Percentiles rank a stretch among this genome's conserved stretches.
These are phyloP conservation scores for Aspergillus viridinutans DNA, from an alignment of 2,329 filamentous ascomycete species.

Conservation along the genomic window DNA sequence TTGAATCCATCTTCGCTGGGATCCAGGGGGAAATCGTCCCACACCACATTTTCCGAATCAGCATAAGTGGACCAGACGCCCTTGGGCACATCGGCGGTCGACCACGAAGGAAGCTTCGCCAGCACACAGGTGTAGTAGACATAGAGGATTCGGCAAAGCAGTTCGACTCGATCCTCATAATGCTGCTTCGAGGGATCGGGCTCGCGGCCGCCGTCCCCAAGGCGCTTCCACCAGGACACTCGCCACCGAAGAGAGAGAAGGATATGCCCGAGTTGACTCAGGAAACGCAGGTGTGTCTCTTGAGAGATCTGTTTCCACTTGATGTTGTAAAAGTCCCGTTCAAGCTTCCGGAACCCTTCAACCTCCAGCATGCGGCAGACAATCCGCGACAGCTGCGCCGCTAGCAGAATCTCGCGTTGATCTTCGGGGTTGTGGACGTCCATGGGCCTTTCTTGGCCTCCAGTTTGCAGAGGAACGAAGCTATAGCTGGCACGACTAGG, in stretches of 20 bases:
- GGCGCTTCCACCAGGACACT: slow-evolving; percentile 43
- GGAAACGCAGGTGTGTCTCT: slow-evolving; percentile 39
- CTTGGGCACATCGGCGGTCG: slow-evolving; percentile 32
- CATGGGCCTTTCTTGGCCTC: slow-evolving; percentile 33
- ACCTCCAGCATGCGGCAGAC: slow-evolving; percentile 46
- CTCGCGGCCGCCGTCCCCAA: slow-evolving; percentile 35
- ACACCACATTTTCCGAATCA: slow-evolving; percentile 37
- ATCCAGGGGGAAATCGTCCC: slow-evolving; percentile 41
- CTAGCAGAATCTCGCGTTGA: slow-evolving; percentile 38
- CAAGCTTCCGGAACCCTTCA: slow-evolving; percentile 42
- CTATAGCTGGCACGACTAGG: slow-evolving; percentile 44
- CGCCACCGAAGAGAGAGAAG: slow-evolving; percentile 44
- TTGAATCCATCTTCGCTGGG: slow-evolving; percentile 38
- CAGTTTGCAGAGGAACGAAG: slow-evolving; percentile 31
- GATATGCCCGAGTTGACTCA: slow-evolving; percentile 38
- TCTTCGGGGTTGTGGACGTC: slow-evolving; percentile 36
- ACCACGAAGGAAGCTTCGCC: slow-evolving; percentile 41
- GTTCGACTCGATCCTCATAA: slow-evolving; percentile 38
- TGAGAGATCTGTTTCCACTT: slow-evolving; percentile 43
- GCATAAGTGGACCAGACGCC: slow-evolving; percentile 41
- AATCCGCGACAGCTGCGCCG: slow-evolving; percentile 44
- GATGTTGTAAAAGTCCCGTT: slow-evolving; percentile 44
- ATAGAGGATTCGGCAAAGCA: slow-evolving; percentile 43
- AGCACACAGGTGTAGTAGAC: slow-evolving; percentile 45
- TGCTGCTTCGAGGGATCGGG: slow-evolving; percentile 36